Conservation (phyloP, 306 rosid genomes). For the Prunus padus region DNA sequence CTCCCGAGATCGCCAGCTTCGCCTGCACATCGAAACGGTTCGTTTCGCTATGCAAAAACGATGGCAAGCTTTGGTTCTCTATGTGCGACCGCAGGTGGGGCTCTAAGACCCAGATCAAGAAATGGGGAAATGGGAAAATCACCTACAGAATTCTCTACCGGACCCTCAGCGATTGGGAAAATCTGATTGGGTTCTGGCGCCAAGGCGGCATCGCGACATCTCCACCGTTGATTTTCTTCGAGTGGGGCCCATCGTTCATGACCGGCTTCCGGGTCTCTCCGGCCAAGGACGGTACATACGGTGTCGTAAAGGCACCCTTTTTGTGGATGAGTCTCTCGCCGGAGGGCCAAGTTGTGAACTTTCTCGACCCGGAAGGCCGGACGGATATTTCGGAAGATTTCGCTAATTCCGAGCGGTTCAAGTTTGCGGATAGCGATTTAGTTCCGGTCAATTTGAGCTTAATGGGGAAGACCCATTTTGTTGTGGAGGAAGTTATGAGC, state of each 20-base stretch:
- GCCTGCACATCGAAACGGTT: constrained; percentile 78
- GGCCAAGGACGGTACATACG: constrained; percentile 44
- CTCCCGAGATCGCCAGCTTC: constrained; percentile 58
- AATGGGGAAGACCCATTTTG: constrained; percentile 75
- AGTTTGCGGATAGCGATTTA: constrained; percentile 38
- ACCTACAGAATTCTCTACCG: constrained; percentile 52
- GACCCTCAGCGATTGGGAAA: constrained; percentile 71
- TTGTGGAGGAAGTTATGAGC: constrained; percentile 67
- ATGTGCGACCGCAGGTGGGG: constrained; percentile 91
- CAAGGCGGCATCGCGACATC: constrained; percentile 60
- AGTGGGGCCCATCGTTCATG: constrained; percentile 73
- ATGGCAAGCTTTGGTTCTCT: constrained; percentile 73
- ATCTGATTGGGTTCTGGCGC: constrained; percentile 90
- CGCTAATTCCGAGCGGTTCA: constrained; percentile 20
- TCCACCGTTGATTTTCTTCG: constrained; percentile 70
- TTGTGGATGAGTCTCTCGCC: constrained; percentile 57
- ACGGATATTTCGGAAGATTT: constrained; percentile 32
- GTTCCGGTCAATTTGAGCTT: constrained; percentile 61
- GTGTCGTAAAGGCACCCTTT: constrained; percentile 66
- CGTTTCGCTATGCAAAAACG: constrained; percentile 53
- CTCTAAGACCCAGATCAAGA: constrained; percentile 57
- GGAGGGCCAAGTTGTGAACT: constrained; percentile 56
- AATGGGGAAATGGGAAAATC: constrained; percentile 64
- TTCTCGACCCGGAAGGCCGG: constrained; percentile 62
- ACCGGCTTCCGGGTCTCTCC: constrained; percentile 74